Conservation (phyloP, 1,284 basidiomycete species). For the Ganoderma sinense region DNA sequence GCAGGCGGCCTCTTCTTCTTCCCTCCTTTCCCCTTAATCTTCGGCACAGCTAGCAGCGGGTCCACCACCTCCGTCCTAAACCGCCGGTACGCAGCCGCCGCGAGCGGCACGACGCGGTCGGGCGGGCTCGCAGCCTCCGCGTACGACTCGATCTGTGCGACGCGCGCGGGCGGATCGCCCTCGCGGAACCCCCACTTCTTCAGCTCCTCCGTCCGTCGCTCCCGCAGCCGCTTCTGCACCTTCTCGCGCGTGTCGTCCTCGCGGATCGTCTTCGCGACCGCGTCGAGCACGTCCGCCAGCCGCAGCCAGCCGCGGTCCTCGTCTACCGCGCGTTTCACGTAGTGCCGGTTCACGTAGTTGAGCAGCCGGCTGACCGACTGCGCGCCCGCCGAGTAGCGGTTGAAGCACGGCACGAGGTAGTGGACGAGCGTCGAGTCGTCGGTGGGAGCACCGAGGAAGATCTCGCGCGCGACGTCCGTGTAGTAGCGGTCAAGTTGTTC, state of each 20-base stretch:
- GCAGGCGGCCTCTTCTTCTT: conserved; percentile 52
- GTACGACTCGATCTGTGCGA: conserved; percentile 66
- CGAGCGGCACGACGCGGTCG: conserved; percentile 70
- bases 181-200: conserved; percentile 73
- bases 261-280: conserved; percentile 61
- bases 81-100: conserved; percentile 68
- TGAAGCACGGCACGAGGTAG: conserved; percentile 74
- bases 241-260: conserved; percentile 63
- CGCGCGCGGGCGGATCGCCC: conserved; percentile 53
- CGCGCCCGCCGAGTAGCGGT: conserved; percentile 70
- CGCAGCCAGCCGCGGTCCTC: conserved; percentile 81
- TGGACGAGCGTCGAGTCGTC: conserved; percentile 72
- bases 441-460: conserved; percentile 66
- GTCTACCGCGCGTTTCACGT: conserved; percentile 77
- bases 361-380: conserved; percentile 73
- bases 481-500: conserved; percentile 74
- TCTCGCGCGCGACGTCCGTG: conserved; percentile 62
- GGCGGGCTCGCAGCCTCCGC: conserved; percentile 75
- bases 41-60: conserved; percentile 70
- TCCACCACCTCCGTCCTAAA: conserved; percentile 78
- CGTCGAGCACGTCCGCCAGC: conserved; percentile 68
- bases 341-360: conserved; percentile 81
- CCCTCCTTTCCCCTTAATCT: conserved; percentile 52
- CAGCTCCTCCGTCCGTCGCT: conserved; percentile 66
- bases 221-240: conserved; percentile 61